A percentile compares a stretch with the other conserved stretches of the same genome.
These are phyloP conservation scores for Pistacia vera DNA, from an alignment of 345 rosid genomes.

Conservation along the genomic window DNA sequence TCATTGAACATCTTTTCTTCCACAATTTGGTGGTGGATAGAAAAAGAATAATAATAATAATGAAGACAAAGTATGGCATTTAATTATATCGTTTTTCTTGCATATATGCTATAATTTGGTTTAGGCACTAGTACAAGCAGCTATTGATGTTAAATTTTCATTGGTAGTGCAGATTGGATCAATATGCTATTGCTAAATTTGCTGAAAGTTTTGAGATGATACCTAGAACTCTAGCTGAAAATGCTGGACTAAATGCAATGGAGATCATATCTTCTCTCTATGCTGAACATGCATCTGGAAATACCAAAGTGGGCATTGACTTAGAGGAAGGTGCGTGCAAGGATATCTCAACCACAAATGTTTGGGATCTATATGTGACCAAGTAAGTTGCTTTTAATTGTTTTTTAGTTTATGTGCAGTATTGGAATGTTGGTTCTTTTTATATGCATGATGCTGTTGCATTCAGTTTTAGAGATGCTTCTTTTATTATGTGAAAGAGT, in stretches of 20 bases:
- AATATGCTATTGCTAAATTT: conserved; percentile 90
- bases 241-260: conserved; percentile 96
- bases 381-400: conserved; percentile 52
- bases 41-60: neutral
- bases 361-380: conserved; percentile 93
- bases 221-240: conserved; percentile 87
- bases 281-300: conserved; percentile 92
- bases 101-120: no score
- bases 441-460: neutral
- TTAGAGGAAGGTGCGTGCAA: conserved; percentile 79
- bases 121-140: neutral
- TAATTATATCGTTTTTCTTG: no score
- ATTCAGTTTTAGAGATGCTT: neutral
- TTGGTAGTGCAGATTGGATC: conserved; percentile 76
- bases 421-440: neutral
- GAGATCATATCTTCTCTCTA: conserved; percentile 90
- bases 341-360: conserved; percentile 61
- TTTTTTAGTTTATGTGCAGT: neutral
- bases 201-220: conserved; percentile 99
- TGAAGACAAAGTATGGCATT: neutral
- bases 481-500: neutral
- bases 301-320: conserved; percentile 83
- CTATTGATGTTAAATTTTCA: neutral
- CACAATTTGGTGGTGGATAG: neutral
- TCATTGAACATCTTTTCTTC: neutral